phyloP scores from a whole-genome alignment of 176 grass and related monocot genomes.

The sorghum (Sorghum bicolor) region DNA sequence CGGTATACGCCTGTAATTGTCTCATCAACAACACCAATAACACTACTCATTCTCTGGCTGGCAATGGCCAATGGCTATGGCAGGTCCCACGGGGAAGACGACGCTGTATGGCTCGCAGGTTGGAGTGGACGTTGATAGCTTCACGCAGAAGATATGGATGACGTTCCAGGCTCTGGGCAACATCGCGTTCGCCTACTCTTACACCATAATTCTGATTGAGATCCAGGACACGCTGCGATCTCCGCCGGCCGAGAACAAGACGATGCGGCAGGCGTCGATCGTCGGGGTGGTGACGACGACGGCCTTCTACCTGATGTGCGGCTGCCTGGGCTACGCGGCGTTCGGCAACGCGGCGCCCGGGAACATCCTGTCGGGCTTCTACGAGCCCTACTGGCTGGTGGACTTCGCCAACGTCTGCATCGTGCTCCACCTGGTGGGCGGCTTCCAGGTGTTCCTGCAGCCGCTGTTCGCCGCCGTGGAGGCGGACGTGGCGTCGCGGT shows the following conservation, averaged over 20 bases:
- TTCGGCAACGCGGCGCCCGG: slow-evolving; percentile 57
- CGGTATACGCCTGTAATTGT: background rate
- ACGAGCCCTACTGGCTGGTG: slow-evolving; percentile 66
- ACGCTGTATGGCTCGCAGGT: slow-evolving; percentile 58
- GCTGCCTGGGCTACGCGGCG: slow-evolving; percentile 55
- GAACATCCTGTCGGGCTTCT: slow-evolving; percentile 63
- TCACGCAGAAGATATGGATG: slow-evolving; percentile 62
- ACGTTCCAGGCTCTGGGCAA: slow-evolving; percentile 80
- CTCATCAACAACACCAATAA: background rate
- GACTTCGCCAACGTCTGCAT: slow-evolving; percentile 60
- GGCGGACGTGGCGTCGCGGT: slow-evolving; percentile 2
- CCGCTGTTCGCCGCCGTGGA: slow-evolving; percentile 56
- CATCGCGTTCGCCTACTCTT: slow-evolving; percentile 89
- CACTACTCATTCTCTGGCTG: background rate
- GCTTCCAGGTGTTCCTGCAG: slow-evolving; percentile 55
- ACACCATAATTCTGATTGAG: slow-evolving; percentile 78
- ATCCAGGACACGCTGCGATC: slow-evolving; percentile 77
- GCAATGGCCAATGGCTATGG: background rate
- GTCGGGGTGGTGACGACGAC: slow-evolving; percentile 63
- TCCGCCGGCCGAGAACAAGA: slow-evolving; percentile 62
- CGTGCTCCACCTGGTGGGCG: slow-evolving; percentile 41
- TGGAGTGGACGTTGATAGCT: slow-evolving; percentile 52
- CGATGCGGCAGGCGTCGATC: slow-evolving; percentile 64
- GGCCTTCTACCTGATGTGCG: slow-evolving; percentile 62
- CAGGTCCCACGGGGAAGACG: slow-evolving; percentile 45